Evolutionary conservation across 164 flowering plant species (phyloP).

Genomic region (Pachysandra terminalis): DNA sequence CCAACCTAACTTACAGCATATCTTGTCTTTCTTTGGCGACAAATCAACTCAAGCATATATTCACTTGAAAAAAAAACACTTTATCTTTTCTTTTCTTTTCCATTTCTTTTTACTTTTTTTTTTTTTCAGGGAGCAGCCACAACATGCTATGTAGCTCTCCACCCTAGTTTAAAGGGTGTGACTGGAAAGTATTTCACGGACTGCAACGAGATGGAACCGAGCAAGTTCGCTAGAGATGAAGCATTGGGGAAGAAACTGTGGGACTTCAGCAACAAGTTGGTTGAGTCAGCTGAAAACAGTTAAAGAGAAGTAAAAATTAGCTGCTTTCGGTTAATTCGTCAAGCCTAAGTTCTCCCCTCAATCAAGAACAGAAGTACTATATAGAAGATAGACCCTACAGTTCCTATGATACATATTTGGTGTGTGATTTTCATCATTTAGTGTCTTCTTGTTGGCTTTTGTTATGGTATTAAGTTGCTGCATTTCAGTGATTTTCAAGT

Average conservation of each 20-base stretch:
- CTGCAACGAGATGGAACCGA: slow-evolving; percentile 67
- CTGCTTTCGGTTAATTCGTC: not conserved
- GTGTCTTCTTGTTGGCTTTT: not conserved
- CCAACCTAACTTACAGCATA: no score
- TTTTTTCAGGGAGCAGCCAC: slow-evolving; percentile 88
- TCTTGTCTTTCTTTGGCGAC: no score
- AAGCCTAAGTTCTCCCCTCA: not conserved
- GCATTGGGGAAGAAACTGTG: slow-evolving; percentile 66
- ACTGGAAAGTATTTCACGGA: slow-evolving; percentile 78
- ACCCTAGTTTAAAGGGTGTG: slow-evolving; percentile 70
- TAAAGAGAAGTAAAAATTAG: no score
- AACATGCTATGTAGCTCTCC: slow-evolving; percentile 82
- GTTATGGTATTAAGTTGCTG: no score
- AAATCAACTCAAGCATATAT: no score
- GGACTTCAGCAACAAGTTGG: slow-evolving; percentile 80
- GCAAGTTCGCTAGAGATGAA: slow-evolving; percentile 48
- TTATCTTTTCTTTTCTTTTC: no score
- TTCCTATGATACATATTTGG: not conserved
- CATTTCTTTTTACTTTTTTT: no score
- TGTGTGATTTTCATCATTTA: no score
- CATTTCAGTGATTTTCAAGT: no score
- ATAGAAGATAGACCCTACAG: not conserved
- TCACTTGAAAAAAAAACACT: no score
- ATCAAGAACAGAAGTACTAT: not conserved
- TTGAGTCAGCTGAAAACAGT: slow-evolving; percentile 29